These are phyloP conservation scores for Aspergillus fructus DNA, from an alignment of 2,329 filamentous ascomycete genomes.

Conservation along the genomic window DNA sequence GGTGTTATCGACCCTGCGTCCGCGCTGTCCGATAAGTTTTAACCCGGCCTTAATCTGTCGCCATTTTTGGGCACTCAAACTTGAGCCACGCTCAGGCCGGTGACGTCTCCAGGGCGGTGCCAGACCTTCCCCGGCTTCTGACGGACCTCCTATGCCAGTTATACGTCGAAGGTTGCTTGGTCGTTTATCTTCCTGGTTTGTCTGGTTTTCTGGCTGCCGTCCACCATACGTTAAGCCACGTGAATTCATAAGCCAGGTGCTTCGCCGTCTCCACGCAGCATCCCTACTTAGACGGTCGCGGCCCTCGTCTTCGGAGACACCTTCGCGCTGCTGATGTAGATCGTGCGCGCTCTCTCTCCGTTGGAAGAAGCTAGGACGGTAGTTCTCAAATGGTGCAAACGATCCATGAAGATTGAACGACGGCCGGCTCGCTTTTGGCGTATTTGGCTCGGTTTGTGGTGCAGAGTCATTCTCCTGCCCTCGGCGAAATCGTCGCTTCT, in stretches of 20 bases:
- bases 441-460: constrained; percentile 66
- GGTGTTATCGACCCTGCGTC: constrained; percentile 77
- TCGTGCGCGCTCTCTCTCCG: constrained; percentile 68
- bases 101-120: constrained; percentile 54
- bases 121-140: constrained; percentile 63
- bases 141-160: constrained; percentile 60
- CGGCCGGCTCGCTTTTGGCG: constrained; percentile 51
- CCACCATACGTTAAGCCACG: constrained; percentile 50
- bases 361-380: constrained; percentile 53
- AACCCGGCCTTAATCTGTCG: constrained; percentile 87
- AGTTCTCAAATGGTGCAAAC: constrained; percentile 46
- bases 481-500: constrained; percentile 59
- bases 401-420: constrained; percentile 47
- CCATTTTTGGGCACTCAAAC: constrained; percentile 79
- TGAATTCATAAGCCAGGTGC: constrained; percentile 53
- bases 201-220: constrained; percentile 53
- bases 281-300: constrained; percentile 60
- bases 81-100: constrained; percentile 65
- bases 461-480: constrained; percentile 53
- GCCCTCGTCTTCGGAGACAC: constrained; percentile 73
- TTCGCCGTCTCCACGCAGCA: constrained; percentile 59
- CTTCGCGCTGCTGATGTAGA: constrained; percentile 57
- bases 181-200: constrained; percentile 52
- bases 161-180: constrained; percentile 65
- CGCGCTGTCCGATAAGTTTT: constrained; percentile 66